Conservation (phyloP, 75 land plant genomes). For the Picea glauca region DNA sequence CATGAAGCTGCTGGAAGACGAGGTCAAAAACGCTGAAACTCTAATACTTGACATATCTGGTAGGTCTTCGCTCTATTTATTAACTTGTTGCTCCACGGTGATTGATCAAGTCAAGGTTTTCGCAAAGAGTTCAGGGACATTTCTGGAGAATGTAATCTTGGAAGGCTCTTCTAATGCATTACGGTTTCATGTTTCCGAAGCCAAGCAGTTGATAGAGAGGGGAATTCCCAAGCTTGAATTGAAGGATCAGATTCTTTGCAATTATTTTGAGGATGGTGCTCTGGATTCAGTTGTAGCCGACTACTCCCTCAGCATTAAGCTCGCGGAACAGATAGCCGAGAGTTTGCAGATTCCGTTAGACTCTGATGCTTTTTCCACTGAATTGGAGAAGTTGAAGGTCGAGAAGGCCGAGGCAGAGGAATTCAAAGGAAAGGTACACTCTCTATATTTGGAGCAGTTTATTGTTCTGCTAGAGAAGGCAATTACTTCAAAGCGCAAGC, state of each 20-base stretch:
- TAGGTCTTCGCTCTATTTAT: slow-evolving; percentile 6
- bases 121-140: not conserved
- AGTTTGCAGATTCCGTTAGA: slow-evolving; percentile 15
- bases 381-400: slow-evolving; percentile 18
- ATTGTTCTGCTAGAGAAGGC: slow-evolving; percentile 35
- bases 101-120: slow-evolving; percentile 1
- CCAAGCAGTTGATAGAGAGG: slow-evolving; percentile 18
- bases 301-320: slow-evolving; percentile 19
- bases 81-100: slow-evolving; percentile 8
- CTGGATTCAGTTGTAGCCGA: slow-evolving; percentile 25
- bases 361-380: slow-evolving; percentile 21
- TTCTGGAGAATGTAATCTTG: not conserved
- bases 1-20: not conserved
- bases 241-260: slow-evolving; percentile 27
- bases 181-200: slow-evolving; percentile 17
- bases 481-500: slow-evolving; percentile 13
- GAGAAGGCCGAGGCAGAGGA: slow-evolving; percentile 25
- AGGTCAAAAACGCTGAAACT: not conserved
- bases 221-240: slow-evolving; percentile 10
- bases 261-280: slow-evolving; percentile 29
- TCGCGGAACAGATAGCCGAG: slow-evolving; percentile 35
- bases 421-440: slow-evolving; percentile 16
- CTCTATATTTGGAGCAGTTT: slow-evolving; percentile 39
- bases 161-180: slow-evolving; percentile 11
- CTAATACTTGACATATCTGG: not conserved